These are phyloP conservation scores for Rhizopus sp. DNA, from an alignment of 371 early-diverging fungal species.

Conservation along the genomic window DNA sequence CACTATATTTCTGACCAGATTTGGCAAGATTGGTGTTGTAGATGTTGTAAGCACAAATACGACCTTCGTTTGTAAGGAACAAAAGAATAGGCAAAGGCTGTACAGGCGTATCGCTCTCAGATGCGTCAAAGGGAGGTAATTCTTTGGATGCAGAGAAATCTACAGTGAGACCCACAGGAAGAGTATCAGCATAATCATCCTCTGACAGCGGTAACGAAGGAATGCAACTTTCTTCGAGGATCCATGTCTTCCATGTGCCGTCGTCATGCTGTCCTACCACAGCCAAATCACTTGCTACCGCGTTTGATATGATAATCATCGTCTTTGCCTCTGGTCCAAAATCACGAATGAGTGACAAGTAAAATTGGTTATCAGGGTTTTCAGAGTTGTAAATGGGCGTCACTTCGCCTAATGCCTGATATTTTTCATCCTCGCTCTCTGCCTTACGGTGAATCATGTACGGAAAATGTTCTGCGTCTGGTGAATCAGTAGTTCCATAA, in stretches of 20 bases:
- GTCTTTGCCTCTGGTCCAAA: slow-evolving; percentile 38
- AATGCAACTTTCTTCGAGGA: slow-evolving; percentile 32
- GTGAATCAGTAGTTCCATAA: slow-evolving; percentile 16
- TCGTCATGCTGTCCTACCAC: slow-evolving; percentile 42
- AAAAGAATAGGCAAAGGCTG: slow-evolving; percentile 42
- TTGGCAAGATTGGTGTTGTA: slow-evolving; percentile 37
- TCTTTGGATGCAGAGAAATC: slow-evolving; percentile 42
- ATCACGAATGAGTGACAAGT: slow-evolving; percentile 42
- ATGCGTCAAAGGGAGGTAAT: slow-evolving; percentile 41
- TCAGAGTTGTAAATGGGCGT: slow-evolving; percentile 39
- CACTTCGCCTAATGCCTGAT: slow-evolving; percentile 28
- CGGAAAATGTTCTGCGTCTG: slow-evolving; percentile 7
- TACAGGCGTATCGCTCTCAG: slow-evolving; percentile 30
- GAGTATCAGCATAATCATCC: slow-evolving; percentile 38
- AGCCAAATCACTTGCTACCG: slow-evolving; percentile 39
- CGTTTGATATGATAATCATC: slow-evolving; percentile 38
- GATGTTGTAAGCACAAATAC: slow-evolving; percentile 44
- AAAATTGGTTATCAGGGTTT: slow-evolving; percentile 37
- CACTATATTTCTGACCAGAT: background rate
- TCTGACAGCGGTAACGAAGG: slow-evolving; percentile 40
- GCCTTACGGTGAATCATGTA: slow-evolving; percentile 16
- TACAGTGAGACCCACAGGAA: slow-evolving; percentile 45
- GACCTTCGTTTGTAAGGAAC: slow-evolving; percentile 49
- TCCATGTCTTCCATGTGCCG: slow-evolving; percentile 48
- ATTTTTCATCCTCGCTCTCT: slow-evolving; percentile 2